Evolutionary conservation across 108 stramenopile species (phyloP), one percentile per base, ranked within the genome.

Genomic region (Nitzschia palea): DNA sequence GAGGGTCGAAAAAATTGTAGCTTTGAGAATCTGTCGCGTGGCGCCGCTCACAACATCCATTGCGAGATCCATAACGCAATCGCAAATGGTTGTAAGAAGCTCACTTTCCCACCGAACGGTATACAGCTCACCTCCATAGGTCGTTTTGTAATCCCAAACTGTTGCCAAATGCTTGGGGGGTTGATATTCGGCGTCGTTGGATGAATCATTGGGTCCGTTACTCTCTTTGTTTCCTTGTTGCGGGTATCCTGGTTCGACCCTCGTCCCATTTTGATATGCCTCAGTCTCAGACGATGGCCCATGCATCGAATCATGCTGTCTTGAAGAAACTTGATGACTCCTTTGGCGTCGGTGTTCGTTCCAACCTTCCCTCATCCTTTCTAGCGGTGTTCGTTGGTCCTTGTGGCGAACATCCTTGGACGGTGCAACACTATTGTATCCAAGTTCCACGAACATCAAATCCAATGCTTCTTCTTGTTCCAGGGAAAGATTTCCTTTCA

Each of bases 101-200:
- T 80, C 70, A 51, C 85, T 86, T 65, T 93, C 92, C 87, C 87
- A 93, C 62, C 73, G 68, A 0, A 93, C 92, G 18, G 88, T 90
- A 62, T 90, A 90, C 35, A 88, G 71, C 57, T 93, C 89, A 9
- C 92, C 92, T 20, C 89, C 92, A 70, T 88, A 93, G 4, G 66
- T 76, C 5, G 79, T 70, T 54, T 78, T 71, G 60, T 83, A 93
- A 50, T 90, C 88, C 92, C 92, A 93, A 17, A 89, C 86, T 8
- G 86, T 87, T 23, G 69, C 44, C 30, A 89, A 36, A 64, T 89
- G 91, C 31, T 80, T 83, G 8, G 90, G 87, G 2, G 80, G 74
- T 27, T 71, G 25, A 25, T 79, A 62, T 9, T 58, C 48, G 18
- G 53, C 65, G 53, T 62, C 58, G 22, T 81, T 63, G 2, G 68